Evolutionary conservation across 805 yeast species (phyloP).

Genomic region (Dipodascus geniculatus): DNA sequence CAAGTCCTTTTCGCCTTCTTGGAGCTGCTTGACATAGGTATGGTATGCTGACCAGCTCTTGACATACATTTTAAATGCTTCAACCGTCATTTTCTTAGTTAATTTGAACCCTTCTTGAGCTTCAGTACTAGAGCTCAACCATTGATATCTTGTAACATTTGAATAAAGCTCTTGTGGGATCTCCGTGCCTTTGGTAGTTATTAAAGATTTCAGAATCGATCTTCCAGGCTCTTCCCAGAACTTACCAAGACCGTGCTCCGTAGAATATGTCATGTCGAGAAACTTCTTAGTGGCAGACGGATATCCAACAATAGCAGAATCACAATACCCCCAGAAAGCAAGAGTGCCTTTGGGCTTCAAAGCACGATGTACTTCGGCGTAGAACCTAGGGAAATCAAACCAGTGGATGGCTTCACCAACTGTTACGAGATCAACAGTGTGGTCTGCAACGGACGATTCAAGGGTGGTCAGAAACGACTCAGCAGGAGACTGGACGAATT

Average conservation of each 20-base stretch:
- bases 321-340: conserved; percentile 71
- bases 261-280: conserved; percentile 39
- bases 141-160: background rate
- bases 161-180: background rate
- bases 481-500: background rate
- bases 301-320: conserved; percentile 44
- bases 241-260: conserved; percentile 32
- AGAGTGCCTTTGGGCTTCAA: conserved; percentile 55
- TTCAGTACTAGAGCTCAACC: background rate
- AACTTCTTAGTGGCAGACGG: conserved; percentile 46
- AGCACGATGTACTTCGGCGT: conserved; percentile 35
- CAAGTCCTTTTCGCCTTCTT: conserved; percentile 33
- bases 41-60: conserved; percentile 66
- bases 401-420: conserved; percentile 88
- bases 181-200: conserved; percentile 9
- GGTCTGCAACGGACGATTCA: background rate
- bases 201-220: conserved; percentile 33
- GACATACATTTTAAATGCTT: conserved; percentile 39
- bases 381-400: conserved; percentile 41
- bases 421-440: conserved; percentile 49
- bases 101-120: conserved; percentile 10
- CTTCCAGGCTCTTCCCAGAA: conserved; percentile 88
- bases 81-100: conserved; percentile 25
- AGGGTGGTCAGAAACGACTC: background rate
- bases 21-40: conserved; percentile 36